These are phyloP conservation scores for Ganoderma meredithae DNA, from an alignment of 1,284 basidiomycete genomes.

Conservation along the genomic window DNA sequence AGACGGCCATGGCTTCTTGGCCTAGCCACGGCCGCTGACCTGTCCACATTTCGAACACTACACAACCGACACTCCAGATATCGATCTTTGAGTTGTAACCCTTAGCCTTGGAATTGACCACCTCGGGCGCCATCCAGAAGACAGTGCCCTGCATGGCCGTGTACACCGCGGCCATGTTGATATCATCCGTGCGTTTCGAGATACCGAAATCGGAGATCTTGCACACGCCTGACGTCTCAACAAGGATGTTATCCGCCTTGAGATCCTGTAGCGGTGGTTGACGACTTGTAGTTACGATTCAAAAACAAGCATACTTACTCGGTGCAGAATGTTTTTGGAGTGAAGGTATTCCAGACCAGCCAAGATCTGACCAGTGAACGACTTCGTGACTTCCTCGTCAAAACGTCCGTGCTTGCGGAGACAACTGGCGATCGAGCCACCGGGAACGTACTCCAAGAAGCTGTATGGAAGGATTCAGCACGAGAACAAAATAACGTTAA, in stretches of 20 bases:
- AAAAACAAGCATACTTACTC: slow-evolving; percentile 54
- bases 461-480: slow-evolving; percentile 47
- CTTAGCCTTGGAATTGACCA: slow-evolving; percentile 84
- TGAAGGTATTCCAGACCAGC: slow-evolving; percentile 95
- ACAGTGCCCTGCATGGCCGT: slow-evolving; percentile 97
- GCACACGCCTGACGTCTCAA: slow-evolving; percentile 92
- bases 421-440: slow-evolving; percentile 95
- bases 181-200: slow-evolving; percentile 89
- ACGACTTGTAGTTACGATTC: slow-evolving; percentile 1
- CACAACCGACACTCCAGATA: slow-evolving; percentile 98
- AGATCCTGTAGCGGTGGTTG: slow-evolving; percentile 69
- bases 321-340: slow-evolving; percentile 89
- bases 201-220: slow-evolving; percentile 99
- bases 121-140: slow-evolving; percentile 99
- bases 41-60: slow-evolving; percentile 98
- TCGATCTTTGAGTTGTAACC: slow-evolving; percentile 97
- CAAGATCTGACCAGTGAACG: slow-evolving; percentile 93
- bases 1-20: slow-evolving; percentile 89
- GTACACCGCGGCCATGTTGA: slow-evolving; percentile 81
- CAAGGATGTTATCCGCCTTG: slow-evolving; percentile 98
- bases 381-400: slow-evolving; percentile 91
- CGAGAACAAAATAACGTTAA: neutral
- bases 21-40: slow-evolving; percentile 94
- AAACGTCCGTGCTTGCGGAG: slow-evolving; percentile 94
- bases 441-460: slow-evolving; percentile 98